phyloP scores from a whole-genome alignment of 1,284 basidiomycete species.

The Apiotrichum gracile region DNA sequence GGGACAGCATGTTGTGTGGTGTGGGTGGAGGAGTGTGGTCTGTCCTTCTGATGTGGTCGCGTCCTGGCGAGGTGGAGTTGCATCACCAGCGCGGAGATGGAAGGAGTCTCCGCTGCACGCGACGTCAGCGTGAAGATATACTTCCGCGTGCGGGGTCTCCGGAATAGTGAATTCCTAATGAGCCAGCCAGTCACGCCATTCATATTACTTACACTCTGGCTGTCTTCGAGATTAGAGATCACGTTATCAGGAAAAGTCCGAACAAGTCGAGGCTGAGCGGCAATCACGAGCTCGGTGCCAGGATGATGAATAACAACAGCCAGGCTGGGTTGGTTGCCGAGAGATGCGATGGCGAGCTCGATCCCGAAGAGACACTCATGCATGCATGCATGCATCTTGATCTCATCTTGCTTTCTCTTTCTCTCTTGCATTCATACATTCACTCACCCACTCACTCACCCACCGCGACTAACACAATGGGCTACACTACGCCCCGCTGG shows the following conservation, averaged over 20 bases:
- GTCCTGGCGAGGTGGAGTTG: background rate
- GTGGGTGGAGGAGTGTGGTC: background rate
- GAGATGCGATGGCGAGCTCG: background rate
- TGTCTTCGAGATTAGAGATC: too few relatives aligned
- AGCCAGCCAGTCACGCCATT: too few relatives aligned
- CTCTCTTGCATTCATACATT: background rate
- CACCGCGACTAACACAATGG: constrained; percentile 1
- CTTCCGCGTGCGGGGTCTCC: too few relatives aligned
- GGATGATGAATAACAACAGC: too few relatives aligned
- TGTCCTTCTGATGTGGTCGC: background rate
- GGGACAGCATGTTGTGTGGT: constrained; percentile 7
- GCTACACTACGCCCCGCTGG: constrained; percentile 51
- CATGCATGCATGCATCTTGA: too few relatives aligned
- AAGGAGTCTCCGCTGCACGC: too few relatives aligned
- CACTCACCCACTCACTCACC: background rate
- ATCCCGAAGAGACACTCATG: too few relatives aligned
- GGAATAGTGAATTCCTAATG: constrained; percentile 4
- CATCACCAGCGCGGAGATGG: too few relatives aligned
- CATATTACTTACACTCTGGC: too few relatives aligned
- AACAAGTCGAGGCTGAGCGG: background rate
- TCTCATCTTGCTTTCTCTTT: background rate
- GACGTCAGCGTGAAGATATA: too few relatives aligned
- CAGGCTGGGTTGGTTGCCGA: too few relatives aligned
- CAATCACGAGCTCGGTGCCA: too few relatives aligned
- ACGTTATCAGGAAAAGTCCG: background rate